Evolutionary conservation across 805 yeast genomes (phyloP).

Genomic region (Saturnispora silvae): DNA sequence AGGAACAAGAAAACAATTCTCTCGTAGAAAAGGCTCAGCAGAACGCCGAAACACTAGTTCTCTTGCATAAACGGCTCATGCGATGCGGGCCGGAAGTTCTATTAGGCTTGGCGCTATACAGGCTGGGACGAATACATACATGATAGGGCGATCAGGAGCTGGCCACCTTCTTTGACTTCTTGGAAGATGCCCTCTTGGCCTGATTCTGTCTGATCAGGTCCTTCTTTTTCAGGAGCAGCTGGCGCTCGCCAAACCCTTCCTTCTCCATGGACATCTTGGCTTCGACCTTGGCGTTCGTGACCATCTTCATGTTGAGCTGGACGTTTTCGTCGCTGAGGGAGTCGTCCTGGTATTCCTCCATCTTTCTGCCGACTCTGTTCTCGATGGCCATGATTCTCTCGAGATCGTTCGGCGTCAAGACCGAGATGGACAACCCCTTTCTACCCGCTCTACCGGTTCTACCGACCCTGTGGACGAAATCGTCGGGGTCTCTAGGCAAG

Average conservation of each 20-base stretch:
- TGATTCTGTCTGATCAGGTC: slow-evolving; percentile 9
- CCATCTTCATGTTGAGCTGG: slow-evolving; percentile 54
- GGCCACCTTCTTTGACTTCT: background rate
- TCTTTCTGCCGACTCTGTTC: slow-evolving; percentile 66
- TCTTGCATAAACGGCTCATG: no score
- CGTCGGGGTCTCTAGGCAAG: slow-evolving; percentile 76
- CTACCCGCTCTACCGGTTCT: slow-evolving; percentile 98
- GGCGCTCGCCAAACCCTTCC: slow-evolving; percentile 71
- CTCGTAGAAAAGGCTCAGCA: no score
- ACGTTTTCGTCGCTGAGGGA: slow-evolving; percentile 65
- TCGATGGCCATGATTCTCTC: slow-evolving; percentile 77
- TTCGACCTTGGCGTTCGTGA: slow-evolving; percentile 80
- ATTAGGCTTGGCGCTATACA: no score
- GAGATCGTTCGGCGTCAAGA: slow-evolving; percentile 81
- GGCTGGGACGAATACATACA: no score
- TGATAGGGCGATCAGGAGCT: no score
- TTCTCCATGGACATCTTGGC: slow-evolving; percentile 88
- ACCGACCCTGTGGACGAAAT: slow-evolving; percentile 82
- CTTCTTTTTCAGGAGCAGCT: slow-evolving; percentile 16
- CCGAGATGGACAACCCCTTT: slow-evolving; percentile 69
- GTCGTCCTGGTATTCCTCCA: slow-evolving; percentile 63
- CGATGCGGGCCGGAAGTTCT: no score
- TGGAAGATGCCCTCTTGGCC: background rate
- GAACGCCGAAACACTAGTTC: no score
- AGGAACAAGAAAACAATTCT: no score